Evolutionary conservation across 2,329 filamentous ascomycete genomes (phyloP), one percentile per base, ranked within the genome.

Genomic region (Xylaria sp.): DNA sequence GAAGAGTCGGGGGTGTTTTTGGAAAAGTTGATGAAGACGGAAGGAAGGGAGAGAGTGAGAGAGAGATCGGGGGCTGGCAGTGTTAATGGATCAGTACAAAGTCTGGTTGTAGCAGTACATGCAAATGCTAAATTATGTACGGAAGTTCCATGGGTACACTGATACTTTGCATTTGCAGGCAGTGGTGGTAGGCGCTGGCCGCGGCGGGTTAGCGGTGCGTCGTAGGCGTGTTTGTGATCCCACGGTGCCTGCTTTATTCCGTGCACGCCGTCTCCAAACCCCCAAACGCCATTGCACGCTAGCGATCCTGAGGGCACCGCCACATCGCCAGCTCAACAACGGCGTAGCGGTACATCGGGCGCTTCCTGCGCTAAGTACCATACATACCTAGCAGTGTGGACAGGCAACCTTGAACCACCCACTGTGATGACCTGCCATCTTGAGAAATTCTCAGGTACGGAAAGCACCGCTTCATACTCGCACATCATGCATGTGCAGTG

Each of bases 301-400:
- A 34, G 13, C 4, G n/a, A 46, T 42, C 18, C 18, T 37, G 34
- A 5, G 50, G n/a, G 50, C 57, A 44, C 51, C 51, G 47, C 57
- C 57, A 57, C 60, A 62, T 59, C 54, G 52, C 34, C 52, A 54
- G 34, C 30, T 48, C 11, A 60, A 57, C 50, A 51, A 46, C 42
- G 42, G 13, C 13, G 42, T 46, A 46, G 42, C 11, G 23, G 23
- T 30, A 30, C 23, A 30, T 30, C 23, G 23, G 23, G 23, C 23
- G 23, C 23, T 30, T 30, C 23, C 23, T 30, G 23, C 23, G 23
- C 23, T 30, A 30, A 30, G 23, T 30, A 30, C 23, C 23, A 30
- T 30, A 30, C 23, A 30, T 30, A 30, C 23, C 4, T 30, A 30
- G 23, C 23, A 30, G 23, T 30, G 23, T 30, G 23, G 23, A 30